A percentile compares a stretch with the other conserved stretches of the same genome.
Conservation (phyloP, 495 filamentous ascomycete species). For the Usnea hakonensis region DNA sequence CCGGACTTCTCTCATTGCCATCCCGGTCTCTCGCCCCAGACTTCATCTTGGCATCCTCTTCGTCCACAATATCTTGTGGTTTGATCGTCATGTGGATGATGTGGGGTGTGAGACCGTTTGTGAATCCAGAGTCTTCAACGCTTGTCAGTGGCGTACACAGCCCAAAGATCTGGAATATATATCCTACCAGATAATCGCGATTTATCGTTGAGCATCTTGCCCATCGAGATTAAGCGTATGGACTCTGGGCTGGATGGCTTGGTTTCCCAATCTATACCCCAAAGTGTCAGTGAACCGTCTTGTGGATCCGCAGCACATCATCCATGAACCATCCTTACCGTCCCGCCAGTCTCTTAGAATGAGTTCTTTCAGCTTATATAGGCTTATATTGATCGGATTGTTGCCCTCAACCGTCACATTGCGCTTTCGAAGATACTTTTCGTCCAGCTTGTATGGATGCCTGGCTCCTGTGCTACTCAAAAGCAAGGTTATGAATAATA, state of each 20-base stretch:
- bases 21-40: conserved; percentile 51
- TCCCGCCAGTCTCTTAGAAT: conserved; percentile 85
- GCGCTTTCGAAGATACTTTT: conserved; percentile 72
- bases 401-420: conserved; percentile 65
- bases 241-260: conserved; percentile 73
- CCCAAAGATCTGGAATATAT: background rate
- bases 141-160: background rate
- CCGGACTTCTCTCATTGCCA: conserved; percentile 53
- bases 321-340: conserved; percentile 33
- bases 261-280: conserved; percentile 67
- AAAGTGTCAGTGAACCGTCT: conserved; percentile 1
- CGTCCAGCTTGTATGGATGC: conserved; percentile 81
- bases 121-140: conserved; percentile 68
- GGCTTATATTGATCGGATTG: conserved; percentile 80
- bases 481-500: conserved; percentile 55
- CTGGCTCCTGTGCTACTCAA: conserved; percentile 73
- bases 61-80: conserved; percentile 80
- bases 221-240: conserved; percentile 84
- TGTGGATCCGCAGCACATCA: background rate
- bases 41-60: conserved; percentile 81
- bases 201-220: conserved; percentile 81
- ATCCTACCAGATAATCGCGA: conserved; percentile 61
- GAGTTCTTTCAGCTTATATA: conserved; percentile 86
- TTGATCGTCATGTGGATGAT: conserved; percentile 92
- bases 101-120: conserved; percentile 55